Percentiles rank a stretch among this genome's conserved stretches.
These are phyloP conservation scores for Diplogelasinospora grovesii DNA, from an alignment of 495 filamentous ascomycete genomes.

Conservation along the genomic window DNA sequence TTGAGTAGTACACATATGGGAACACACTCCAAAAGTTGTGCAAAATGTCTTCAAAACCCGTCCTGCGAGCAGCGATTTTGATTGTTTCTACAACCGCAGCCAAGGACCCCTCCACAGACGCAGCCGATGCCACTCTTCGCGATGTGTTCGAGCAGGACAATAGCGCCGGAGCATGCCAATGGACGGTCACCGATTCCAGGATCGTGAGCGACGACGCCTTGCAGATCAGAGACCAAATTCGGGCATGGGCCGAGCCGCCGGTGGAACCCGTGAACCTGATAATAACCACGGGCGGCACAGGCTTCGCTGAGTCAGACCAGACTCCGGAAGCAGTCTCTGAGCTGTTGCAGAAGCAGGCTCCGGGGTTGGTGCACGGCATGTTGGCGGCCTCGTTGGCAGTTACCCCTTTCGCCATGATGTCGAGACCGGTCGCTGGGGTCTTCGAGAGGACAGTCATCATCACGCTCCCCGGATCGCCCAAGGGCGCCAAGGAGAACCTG, in stretches of 20 bases:
- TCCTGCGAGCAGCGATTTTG: slow-evolving; percentile 65
- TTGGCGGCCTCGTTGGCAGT: slow-evolving; percentile 73
- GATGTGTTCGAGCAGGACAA: slow-evolving; percentile 59
- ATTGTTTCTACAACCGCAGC: slow-evolving; percentile 92
- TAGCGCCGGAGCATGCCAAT: slow-evolving; percentile 56
- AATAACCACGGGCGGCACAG: slow-evolving; percentile 85
- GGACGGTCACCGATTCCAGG: slow-evolving; percentile 58
- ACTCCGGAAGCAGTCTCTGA: slow-evolving; percentile 87
- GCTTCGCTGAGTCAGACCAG: slow-evolving; percentile 80
- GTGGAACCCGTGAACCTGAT: slow-evolving; percentile 62
- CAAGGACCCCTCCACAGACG: slow-evolving; percentile 72
- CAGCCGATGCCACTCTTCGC: slow-evolving; percentile 54
- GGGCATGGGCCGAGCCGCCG: slow-evolving; percentile 49
- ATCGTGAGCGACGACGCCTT: slow-evolving; percentile 77
- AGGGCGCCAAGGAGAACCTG: slow-evolving; percentile 96
- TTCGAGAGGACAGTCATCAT: slow-evolving; percentile 78
- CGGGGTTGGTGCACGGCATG: slow-evolving; percentile 93
- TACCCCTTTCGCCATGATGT: slow-evolving; percentile 98
- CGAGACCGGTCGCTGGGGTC: slow-evolving; percentile 85
- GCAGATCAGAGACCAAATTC: slow-evolving; percentile 67
- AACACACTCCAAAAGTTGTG: too few species aligned
- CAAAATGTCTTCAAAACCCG: slow-evolving; percentile 22
- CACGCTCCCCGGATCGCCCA: slow-evolving; percentile 90
- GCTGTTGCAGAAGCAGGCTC: slow-evolving; percentile 79
- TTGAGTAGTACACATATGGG: too few species aligned